Conservation (phyloP, 306 rosid genomes). For the Quercus wislizeni region DNA sequence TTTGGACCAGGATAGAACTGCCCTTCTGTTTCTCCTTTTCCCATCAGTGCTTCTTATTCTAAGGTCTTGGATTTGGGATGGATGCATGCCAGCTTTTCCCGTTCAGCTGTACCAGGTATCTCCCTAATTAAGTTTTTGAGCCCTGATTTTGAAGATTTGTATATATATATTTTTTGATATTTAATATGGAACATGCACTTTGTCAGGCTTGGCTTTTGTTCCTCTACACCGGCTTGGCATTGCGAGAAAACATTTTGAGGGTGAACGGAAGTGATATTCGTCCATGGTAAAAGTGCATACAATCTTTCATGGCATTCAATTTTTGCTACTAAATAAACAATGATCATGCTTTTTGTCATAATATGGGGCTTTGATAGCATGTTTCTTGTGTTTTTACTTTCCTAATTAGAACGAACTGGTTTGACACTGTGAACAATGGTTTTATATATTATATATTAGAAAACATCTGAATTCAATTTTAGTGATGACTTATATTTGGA, state of each 20-base stretch:
- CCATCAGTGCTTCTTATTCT: constrained; percentile 72
- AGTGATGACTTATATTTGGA: not conserved
- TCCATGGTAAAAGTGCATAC: constrained; percentile 58
- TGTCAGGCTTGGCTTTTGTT: constrained; percentile 92
- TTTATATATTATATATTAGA: not conserved
- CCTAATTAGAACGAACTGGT: not conserved
- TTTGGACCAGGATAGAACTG: constrained; percentile 87
- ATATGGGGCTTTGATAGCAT: not conserved
- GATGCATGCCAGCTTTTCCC: constrained; percentile 94
- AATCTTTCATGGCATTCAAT: not conserved
- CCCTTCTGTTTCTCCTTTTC: constrained; percentile 86
- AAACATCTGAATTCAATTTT: not conserved
- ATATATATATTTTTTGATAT: not conserved
- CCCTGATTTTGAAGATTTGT: constrained; percentile 11
- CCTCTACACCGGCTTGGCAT: constrained; percentile 93
- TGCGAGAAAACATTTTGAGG: constrained; percentile 93
- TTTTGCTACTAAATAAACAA: not conserved
- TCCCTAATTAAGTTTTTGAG: not conserved
- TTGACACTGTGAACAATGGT: not conserved
- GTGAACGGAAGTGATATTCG: constrained; percentile 97
- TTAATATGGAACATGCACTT: constrained; percentile 22
- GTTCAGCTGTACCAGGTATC: constrained; percentile 94
- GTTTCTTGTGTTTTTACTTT: not conserved
- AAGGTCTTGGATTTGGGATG: constrained; percentile 90
- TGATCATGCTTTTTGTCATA: not conserved